Conservation (phyloP, 495 filamentous ascomycete genomes). For the Aspergillus wentii region DNA sequence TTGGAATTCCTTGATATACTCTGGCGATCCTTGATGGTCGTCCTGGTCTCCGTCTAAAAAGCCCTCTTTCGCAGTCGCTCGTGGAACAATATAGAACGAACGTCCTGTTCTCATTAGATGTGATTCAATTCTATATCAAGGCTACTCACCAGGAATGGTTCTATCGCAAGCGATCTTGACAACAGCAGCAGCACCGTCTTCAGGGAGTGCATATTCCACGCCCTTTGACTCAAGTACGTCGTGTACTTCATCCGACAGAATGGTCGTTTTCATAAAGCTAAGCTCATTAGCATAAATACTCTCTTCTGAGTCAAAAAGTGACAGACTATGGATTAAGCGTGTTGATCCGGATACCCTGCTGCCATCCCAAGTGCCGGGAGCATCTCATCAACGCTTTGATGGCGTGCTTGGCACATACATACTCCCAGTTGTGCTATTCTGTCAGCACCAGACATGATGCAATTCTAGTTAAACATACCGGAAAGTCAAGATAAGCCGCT, state of each 20-base stretch:
- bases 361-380: slow-evolving; percentile 15
- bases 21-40: too few species aligned
- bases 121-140: background rate
- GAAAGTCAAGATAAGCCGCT: slow-evolving; percentile 23
- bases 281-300: background rate
- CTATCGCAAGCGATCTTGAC: slow-evolving; percentile 27
- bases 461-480: slow-evolving; percentile 9
- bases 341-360: slow-evolving; percentile 31
- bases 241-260: slow-evolving; percentile 15
- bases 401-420: slow-evolving; percentile 29
- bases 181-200: slow-evolving; percentile 21
- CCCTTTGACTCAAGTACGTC: slow-evolving; percentile 20
- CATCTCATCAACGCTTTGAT: slow-evolving; percentile 32
- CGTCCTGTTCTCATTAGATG: slow-evolving; percentile 7
- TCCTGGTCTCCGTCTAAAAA: slow-evolving; percentile 16
- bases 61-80: slow-evolving; percentile 14
- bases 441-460: background rate
- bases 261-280: slow-evolving; percentile 20
- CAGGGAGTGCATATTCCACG: slow-evolving; percentile 24
- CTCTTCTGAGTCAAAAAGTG: background rate
- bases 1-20: too few species aligned
- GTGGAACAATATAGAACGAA: slow-evolving; percentile 14
- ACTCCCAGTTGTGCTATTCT: slow-evolving; percentile 24
- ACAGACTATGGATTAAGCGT: slow-evolving; percentile 28
- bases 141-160: slow-evolving; percentile 21